A percentile compares a stretch with the other conserved stretches of the same genome.
phyloP scores from a whole-genome alignment of 2,329 filamentous ascomycete genomes.

The Colletotrichum higginsianum region DNA sequence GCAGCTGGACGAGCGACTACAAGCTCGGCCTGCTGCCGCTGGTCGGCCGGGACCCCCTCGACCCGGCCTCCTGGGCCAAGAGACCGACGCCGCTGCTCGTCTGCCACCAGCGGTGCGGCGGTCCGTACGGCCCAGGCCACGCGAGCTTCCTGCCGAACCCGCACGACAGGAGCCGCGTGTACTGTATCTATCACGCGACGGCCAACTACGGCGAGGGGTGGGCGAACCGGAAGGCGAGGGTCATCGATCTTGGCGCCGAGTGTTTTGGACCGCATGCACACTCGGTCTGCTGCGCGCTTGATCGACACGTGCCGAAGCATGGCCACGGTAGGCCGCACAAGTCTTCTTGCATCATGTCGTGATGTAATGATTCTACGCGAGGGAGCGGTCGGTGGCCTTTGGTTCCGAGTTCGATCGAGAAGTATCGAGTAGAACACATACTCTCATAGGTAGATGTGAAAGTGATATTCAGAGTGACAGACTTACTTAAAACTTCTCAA shows the following conservation, averaged over 20 bases:
- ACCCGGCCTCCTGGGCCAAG: conserved; percentile 65
- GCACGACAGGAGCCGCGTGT: conserved; percentile 65
- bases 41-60: conserved; percentile 65
- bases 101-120: conserved; percentile 59
- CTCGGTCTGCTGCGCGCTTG: conserved; percentile 42
- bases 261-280: conserved; percentile 40
- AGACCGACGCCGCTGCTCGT: conserved; percentile 63
- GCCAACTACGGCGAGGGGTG: conserved; percentile 50
- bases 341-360: conserved; percentile 33
- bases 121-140: conserved; percentile 70
- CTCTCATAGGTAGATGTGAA: too few relatives aligned
- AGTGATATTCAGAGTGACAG: too few relatives aligned
- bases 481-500: too few relatives aligned
- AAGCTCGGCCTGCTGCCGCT: conserved; percentile 68
- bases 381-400: background rate
- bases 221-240: conserved; percentile 44
- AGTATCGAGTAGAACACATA: too few relatives aligned
- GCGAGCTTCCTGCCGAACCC: conserved; percentile 73
- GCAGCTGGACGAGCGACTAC: conserved; percentile 71
- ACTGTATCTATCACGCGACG: conserved; percentile 71
- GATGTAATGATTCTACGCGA: background rate
- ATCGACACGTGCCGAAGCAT: conserved; percentile 33
- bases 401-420: too few relatives aligned
- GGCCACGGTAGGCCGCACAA: background rate
- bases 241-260: conserved; percentile 40